Conservation (phyloP, 495 filamentous ascomycete species). For the Penicillium dipodomyicola region DNA sequence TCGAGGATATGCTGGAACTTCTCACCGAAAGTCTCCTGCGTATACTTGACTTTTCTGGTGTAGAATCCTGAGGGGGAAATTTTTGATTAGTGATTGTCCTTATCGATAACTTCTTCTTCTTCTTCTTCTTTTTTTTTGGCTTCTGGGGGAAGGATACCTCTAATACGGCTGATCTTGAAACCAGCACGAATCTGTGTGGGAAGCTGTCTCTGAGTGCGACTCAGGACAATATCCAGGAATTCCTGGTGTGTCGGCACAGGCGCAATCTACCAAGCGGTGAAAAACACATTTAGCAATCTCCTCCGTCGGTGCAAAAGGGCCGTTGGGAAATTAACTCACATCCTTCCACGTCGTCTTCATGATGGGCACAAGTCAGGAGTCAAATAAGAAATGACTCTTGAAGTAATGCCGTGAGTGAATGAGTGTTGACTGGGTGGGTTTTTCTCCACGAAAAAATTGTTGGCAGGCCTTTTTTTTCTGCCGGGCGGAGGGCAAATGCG, state of each 20-base stretch:
- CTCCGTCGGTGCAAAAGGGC: not conserved
- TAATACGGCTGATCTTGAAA: conserved; percentile 94
- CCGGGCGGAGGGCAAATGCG: conserved; percentile 39
- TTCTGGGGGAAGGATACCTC: conserved; percentile 49
- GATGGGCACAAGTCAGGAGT: conserved; percentile 40
- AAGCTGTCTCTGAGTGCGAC: conserved; percentile 86
- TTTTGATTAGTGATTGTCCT: conserved; percentile 30
- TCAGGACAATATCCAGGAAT: conserved; percentile 95
- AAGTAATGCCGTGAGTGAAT: conserved; percentile 21
- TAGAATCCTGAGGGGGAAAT: conserved; percentile 67
- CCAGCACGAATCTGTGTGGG: conserved; percentile 95
- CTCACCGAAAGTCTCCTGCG: conserved; percentile 94
- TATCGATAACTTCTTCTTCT: conserved; percentile 28
- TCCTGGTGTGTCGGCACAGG: conserved; percentile 93
- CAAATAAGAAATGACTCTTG: conserved; percentile 25
- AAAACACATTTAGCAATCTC: conserved; percentile 25
- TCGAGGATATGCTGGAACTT: conserved; percentile 87
- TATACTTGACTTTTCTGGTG: conserved; percentile 97
- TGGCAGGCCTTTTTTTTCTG: conserved; percentile 34
- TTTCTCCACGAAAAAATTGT: conserved; percentile 33
- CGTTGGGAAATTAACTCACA: conserved; percentile 30
- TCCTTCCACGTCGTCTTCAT: conserved; percentile 77
- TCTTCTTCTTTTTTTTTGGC: conserved; percentile 13
- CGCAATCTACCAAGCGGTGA: conserved; percentile 58
- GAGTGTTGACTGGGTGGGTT: conserved; percentile 25